Evolutionary conservation across 371 early-diverging fungal species (phyloP).

Genomic region (Circinella minor): DNA sequence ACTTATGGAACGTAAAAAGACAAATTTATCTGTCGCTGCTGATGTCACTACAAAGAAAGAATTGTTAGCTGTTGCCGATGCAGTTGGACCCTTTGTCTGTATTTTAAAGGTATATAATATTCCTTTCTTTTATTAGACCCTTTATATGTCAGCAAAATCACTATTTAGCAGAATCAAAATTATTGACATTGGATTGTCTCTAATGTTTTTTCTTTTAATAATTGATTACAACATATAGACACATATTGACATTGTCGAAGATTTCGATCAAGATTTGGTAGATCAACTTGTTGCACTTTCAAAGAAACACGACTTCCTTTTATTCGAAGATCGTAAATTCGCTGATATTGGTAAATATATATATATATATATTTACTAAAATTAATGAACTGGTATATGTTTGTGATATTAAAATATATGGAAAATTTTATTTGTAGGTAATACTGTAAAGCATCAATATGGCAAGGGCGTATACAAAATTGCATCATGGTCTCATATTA

Average conservation of each 20-base stretch:
- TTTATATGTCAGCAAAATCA: too few relatives aligned
- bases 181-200: too few relatives aligned
- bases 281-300: constrained; percentile 74
- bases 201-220: too few relatives aligned
- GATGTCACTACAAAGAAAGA: constrained; percentile 90
- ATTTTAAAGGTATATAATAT: constrained; percentile 78
- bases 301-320: constrained; percentile 89
- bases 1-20: constrained; percentile 89
- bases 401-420: background rate
- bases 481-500: constrained; percentile 94
- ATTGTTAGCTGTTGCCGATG: constrained; percentile 85
- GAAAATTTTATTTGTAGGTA: constrained; percentile 60
- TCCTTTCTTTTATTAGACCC: constrained; percentile 1
- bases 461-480: constrained; percentile 90
- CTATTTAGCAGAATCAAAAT: too few relatives aligned
- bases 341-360: constrained; percentile 79
- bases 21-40: constrained; percentile 89
- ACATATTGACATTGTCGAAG: constrained; percentile 92
- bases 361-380: too few relatives aligned
- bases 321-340: constrained; percentile 98
- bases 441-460: constrained; percentile 96
- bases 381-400: too few relatives aligned
- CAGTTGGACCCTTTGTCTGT: constrained; percentile 92
- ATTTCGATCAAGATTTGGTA: constrained; percentile 88
- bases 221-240: constrained; percentile 57